Evolutionary conservation across 2,329 filamentous ascomycete species (phyloP).

Genomic region (Hymenoscyphus repandus): DNA sequence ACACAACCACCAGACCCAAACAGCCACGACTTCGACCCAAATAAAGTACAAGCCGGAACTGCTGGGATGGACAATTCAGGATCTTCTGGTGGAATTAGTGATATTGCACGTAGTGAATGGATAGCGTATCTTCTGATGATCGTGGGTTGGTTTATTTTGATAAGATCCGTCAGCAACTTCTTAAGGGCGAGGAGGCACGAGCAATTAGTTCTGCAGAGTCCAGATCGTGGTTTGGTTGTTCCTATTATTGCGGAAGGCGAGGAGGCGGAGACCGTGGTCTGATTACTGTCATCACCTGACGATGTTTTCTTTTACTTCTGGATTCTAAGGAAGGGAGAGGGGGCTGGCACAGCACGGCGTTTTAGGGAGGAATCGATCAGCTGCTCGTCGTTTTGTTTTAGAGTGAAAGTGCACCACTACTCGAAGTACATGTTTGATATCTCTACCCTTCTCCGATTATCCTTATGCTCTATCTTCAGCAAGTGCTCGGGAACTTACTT

Average conservation of each 20-base stretch:
- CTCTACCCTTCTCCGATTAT: no score
- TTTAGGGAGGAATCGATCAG: neutral
- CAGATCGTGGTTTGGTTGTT: conserved; percentile 77
- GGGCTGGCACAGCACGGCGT: neutral
- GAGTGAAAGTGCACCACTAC: no score
- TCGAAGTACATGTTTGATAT: no score
- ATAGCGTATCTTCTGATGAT: conserved; percentile 92
- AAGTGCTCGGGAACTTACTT: no score
- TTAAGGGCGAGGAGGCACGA: conserved; percentile 84
- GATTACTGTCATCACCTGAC: conserved; percentile 42
- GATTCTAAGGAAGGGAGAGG: neutral
- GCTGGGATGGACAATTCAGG: conserved; percentile 34
- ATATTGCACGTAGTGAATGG: conserved; percentile 76
- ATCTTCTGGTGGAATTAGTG: conserved; percentile 40
- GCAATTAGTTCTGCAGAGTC: conserved; percentile 86
- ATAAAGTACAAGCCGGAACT: conserved; percentile 47
- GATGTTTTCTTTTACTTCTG: conserved; percentile 6
- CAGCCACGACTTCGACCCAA: conserved; percentile 79
- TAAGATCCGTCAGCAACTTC: conserved; percentile 89
- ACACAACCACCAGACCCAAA: conserved; percentile 81
- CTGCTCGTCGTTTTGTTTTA: no score
- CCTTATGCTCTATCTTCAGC: no score
- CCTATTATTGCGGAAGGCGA: conserved; percentile 86
- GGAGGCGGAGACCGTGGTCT: conserved; percentile 70
- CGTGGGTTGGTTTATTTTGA: conserved; percentile 95